Base-by-base conservation (phyloP, 768 basidiomycete species). In the Mycena epipterygia region DNA sequence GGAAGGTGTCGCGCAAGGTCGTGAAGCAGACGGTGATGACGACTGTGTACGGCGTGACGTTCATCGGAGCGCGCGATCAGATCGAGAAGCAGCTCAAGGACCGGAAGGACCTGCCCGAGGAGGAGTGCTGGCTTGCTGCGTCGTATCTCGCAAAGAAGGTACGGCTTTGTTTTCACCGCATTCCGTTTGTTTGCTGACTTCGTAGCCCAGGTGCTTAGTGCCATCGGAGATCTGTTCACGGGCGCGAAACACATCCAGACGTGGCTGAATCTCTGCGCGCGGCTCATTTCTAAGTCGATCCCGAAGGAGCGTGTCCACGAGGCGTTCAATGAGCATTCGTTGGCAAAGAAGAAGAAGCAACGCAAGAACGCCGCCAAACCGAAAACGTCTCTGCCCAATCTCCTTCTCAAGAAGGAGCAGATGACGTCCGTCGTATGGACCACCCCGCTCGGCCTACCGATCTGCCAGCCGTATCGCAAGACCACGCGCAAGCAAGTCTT, bases 21-120 rank as follows among this genome's bases (percentile, higher is more conserved):
- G 97, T 99, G 74, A 99, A 99, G 85, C 97, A 99, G 84, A 98
- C 98, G 27, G 95, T 98, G 73, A 99, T 99, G 98, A 99, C 97
- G 0, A 98, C 97, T 3, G 97, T 99, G 37, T 99, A 99, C 78
- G 97, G 98, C 25, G 97, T 99, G 19, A 99, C 98, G 0, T 97
- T 91, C 81, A 83, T 98, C 62, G 98, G 98, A 39, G 98, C 98
- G 25, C 89, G 95, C 48, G 95, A 95, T 12, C 98, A 99, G 82
- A 98, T 99, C 63, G 94, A 96, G 81, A 93, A 82, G 76, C 96
- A 98, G 82, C 82, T 99, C 42, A 88, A 86, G 74, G 94, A 94
- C 64, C 85, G 91, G 64, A 88, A 89, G 29, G 92, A 93, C 68
- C 85, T 97, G 30, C 86, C 89, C 3, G 80, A 87, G 27, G 93